phyloP scores from a whole-genome alignment of 306 rosid genomes.

The Medicago lupulina region DNA sequence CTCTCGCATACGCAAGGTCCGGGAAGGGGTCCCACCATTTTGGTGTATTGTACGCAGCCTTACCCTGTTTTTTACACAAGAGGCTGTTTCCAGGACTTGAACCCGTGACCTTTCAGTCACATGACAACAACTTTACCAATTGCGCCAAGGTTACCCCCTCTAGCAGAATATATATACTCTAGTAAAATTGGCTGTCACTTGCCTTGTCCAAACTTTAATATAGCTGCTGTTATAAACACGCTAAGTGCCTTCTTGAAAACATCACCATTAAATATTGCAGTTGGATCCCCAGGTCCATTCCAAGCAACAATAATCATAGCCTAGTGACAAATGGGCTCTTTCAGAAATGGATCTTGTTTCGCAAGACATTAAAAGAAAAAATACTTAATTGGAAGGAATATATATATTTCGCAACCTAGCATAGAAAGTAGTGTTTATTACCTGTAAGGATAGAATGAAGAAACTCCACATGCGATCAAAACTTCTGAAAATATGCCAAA shows the following conservation, averaged over 20 bases:
- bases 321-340: conserved; percentile 48
- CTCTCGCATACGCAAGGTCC: no score
- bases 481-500: conserved; percentile 97
- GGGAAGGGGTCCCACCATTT: no score
- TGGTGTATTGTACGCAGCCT: no score
- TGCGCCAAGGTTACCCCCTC: no score
- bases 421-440: conserved; percentile 43
- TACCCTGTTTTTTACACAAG: no score
- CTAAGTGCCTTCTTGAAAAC: conserved; percentile 92
- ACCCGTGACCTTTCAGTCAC: no score
- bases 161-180: background rate
- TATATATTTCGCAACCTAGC: conserved; percentile 2
- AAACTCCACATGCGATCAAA: conserved; percentile 99
- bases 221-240: conserved; percentile 92
- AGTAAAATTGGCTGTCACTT: conserved; percentile 25
- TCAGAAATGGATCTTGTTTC: conserved; percentile 40
- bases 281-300: conserved; percentile 86
- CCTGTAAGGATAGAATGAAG: conserved; percentile 92
- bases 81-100: no score
- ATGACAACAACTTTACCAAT: no score
- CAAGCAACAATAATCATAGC: conserved; percentile 97
- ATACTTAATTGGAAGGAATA: background rate
- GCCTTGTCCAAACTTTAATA: conserved; percentile 96
- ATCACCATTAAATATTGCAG: conserved; percentile 60
- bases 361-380: conserved; percentile 20